These are phyloP conservation scores for Gloeostereum incarnatum DNA, from an alignment of 768 basidiomycete species.

Conservation along the genomic window DNA sequence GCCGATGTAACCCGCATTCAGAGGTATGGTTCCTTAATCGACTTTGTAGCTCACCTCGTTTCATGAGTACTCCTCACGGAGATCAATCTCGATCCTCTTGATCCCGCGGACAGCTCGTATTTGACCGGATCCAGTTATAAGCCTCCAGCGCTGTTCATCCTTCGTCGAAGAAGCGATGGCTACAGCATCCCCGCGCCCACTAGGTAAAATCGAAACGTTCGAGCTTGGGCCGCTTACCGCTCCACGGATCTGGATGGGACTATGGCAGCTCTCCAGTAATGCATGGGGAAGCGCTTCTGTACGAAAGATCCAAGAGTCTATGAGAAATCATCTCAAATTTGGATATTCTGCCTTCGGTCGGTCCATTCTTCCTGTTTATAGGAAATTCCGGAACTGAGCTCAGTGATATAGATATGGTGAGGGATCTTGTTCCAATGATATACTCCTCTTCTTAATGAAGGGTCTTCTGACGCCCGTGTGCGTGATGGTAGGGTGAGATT, in stretches of 20 bases:
- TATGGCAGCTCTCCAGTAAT: constrained; percentile 83
- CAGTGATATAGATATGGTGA: constrained; percentile 56
- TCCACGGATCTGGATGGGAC: constrained; percentile 66
- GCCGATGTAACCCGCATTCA: too few relatives aligned
- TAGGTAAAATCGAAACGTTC: constrained; percentile 46
- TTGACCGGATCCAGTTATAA: too few relatives aligned
- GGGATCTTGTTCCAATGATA: too few relatives aligned
- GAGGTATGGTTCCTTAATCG: too few relatives aligned
- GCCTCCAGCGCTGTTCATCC: too few relatives aligned
- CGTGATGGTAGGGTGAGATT: constrained; percentile 19
- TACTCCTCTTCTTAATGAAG: constrained; percentile 1
- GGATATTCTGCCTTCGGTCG: constrained; percentile 62
- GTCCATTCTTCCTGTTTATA: too few relatives aligned
- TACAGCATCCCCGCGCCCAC: too few relatives aligned
- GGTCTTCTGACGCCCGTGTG: neutral
- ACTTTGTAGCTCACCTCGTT: too few relatives aligned
- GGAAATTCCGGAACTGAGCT: neutral
- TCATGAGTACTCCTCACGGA: too few relatives aligned
- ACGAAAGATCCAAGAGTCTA: constrained; percentile 53
- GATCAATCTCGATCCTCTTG: too few relatives aligned
- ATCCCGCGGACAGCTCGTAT: too few relatives aligned
- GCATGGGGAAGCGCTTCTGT: constrained; percentile 77
- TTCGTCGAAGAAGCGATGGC: too few relatives aligned
- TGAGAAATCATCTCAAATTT: constrained; percentile 51
- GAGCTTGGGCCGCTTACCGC: constrained; percentile 44